Base-by-base conservation (phyloP, 768 basidiomycete genomes). In the Hericium coralloides region DNA sequence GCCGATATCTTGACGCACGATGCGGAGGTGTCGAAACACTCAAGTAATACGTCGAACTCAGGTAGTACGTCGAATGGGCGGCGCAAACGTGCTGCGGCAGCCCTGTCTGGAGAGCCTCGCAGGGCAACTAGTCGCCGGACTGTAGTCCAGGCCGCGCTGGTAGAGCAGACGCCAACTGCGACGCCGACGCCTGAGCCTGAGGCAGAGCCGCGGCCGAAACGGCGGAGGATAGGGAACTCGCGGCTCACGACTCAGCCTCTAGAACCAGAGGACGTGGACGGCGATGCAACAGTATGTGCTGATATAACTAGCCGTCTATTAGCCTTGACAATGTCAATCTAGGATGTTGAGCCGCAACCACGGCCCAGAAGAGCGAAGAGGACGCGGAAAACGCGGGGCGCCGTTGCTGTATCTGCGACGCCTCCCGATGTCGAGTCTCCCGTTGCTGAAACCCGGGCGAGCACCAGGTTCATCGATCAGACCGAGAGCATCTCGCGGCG, bases 1-100 rank as follows among this genome's bases (percentile, higher is more conserved):
- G 76, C 87, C 17, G 92, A 94, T 69, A 92, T 95, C 59, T 77
- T 83, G 50, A 78, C 83, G 69, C 87, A 88, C 62, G 89, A 90
- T 67, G 85, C 76, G 52, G 71, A 72, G 39, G 61, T 69, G 4
- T 67, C 66, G 1, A 59, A 66, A 49, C 60, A 52, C 54, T 25
- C 58, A n/a, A n/a, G n/a, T n/a, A n/a, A n/a, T n/a, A n/a, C n/a
- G n/a, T n/a, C n/a, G n/a, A n/a, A n/a, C n/a, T n/a, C n/a, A n/a
- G n/a, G n/a, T 6, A 51, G 23, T 2, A 38, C 60, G 47, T 55
- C 59, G 7, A 49, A 55, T 38, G 9, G 56, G 22, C 6, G 26
- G 49, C 48, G 22, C 50, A 14, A 49, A 45, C 38, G 52, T 15
- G 22, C 50, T 20, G 15, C 17, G 20, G 55, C 25, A n/a, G 57